A percentile compares a stretch with the other conserved stretches of the same genome.
Evolutionary conservation across 2,329 filamentous ascomycete genomes (phyloP).

Genomic region (Diaporthe sp.): DNA sequence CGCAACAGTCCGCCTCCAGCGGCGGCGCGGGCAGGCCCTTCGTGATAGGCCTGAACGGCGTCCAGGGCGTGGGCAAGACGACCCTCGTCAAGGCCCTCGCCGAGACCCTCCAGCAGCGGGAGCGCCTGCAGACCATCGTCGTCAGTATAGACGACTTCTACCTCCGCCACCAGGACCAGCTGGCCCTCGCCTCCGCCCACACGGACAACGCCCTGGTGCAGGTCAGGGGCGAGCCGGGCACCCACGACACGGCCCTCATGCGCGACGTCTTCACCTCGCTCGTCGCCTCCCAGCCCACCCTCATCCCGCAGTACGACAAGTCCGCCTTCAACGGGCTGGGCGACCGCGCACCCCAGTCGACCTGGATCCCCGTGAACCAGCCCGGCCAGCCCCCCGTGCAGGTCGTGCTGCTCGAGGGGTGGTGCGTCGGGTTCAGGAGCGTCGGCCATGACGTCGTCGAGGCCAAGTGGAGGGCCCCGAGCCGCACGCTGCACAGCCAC

Average conservation of each 20-base stretch:
- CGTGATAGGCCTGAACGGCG: conserved; percentile 89
- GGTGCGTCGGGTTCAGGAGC: conserved; percentile 88
- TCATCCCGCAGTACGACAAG: conserved; percentile 86
- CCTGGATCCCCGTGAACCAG: conserved; percentile 73
- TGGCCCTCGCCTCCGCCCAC: conserved; percentile 73
- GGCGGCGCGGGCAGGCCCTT: conserved; percentile 69
- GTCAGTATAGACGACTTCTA: conserved; percentile 94
- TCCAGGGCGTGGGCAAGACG: conserved; percentile 94
- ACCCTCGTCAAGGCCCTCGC: conserved; percentile 82
- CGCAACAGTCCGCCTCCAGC: conserved; percentile 24
- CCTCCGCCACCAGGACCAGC: conserved; percentile 78
- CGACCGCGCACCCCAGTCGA: conserved; percentile 74
- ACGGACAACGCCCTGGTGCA: conserved; percentile 82
- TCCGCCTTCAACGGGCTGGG: conserved; percentile 81
- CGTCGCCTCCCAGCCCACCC: conserved; percentile 65
- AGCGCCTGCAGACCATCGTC: conserved; percentile 76
- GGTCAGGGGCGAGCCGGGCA: conserved; percentile 85
- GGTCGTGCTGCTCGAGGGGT: conserved; percentile 88
- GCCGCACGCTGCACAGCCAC: conserved; percentile 64
- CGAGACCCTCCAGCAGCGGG: conserved; percentile 67
- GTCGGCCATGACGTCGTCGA: conserved; percentile 66
- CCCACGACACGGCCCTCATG: conserved; percentile 82
- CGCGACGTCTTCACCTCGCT: conserved; percentile 72
- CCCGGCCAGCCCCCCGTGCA: conserved; percentile 63
- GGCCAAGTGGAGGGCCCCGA: conserved; percentile 65